Conservation (phyloP, 805 yeast genomes). For the Myxozyma kluyveri region DNA sequence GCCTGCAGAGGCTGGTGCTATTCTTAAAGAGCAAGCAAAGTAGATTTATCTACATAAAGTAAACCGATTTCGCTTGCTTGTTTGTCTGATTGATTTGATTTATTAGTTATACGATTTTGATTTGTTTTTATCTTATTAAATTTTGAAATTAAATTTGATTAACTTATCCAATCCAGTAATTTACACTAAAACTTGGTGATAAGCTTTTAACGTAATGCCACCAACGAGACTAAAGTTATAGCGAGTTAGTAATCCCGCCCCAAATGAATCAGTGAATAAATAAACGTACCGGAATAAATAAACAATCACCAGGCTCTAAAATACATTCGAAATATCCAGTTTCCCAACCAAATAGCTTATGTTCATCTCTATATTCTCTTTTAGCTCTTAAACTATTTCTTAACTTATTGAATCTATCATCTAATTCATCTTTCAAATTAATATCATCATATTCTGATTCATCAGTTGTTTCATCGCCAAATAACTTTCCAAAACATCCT, state of each 20-base stretch:
- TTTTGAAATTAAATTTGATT: background rate
- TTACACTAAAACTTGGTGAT: constrained; percentile 30
- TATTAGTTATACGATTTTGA: no score
- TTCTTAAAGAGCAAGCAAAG: constrained; percentile 12
- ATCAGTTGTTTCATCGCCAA: constrained; percentile 8
- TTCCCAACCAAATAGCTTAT: constrained; percentile 31
- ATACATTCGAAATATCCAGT: constrained; percentile 29
- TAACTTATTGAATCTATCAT: constrained; percentile 1
- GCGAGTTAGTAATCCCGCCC: background rate
- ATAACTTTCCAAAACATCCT: constrained; percentile 16
- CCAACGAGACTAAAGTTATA: constrained; percentile 27
- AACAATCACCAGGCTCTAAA: constrained; percentile 33
- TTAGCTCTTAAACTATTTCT: constrained; percentile 5
- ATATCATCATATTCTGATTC: background rate
- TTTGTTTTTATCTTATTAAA: background rate
- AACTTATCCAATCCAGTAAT: constrained; percentile 33
- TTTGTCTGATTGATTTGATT: no score
- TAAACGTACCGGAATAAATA: constrained; percentile 31
- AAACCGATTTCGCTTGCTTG: no score
- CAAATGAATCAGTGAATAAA: background rate
- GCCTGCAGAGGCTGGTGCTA: constrained; percentile 33
- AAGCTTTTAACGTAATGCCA: constrained; percentile 34
- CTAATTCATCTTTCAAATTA: background rate
- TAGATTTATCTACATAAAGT: background rate
- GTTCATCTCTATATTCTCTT: constrained; percentile 27